Base-by-base conservation (phyloP, 257 asterid genomes). In the Datura wrightii region DNA sequence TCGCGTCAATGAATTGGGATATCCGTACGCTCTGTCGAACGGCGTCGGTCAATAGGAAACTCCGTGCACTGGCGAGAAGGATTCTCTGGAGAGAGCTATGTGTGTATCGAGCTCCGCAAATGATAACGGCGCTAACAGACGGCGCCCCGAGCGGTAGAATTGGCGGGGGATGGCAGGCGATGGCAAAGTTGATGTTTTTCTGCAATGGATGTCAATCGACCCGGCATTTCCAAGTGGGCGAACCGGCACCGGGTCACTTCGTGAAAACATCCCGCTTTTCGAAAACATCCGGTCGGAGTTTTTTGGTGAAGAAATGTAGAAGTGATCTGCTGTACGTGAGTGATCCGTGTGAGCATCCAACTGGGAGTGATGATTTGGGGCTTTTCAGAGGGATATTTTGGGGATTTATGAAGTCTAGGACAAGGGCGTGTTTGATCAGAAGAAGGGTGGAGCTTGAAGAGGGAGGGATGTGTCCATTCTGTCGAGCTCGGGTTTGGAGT, bases 281-380 rank as follows among this genome's bases (percentile, higher is more conserved):
- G 56, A 95, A 95, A 85, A 95, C 99, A 0, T 92, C 98, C 48
- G 99, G 99, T 2, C 87, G 84, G 90, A 94, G 99, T 81, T 95
- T 95, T 74, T 46, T 94, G 54, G 5, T 86, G 67, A 92, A 86
- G 89, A 86, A 82, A 10, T 94, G 97, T 86, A 65, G 97, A 16
- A 93, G 87, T 2, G 98, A 94, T 48, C 87, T 93, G 24, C 52
- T 95, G 85, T 95, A 84, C 86, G 94, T 95, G 84, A 93, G 94
- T 85, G 99, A 95, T 85, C 98, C 97, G 82, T 93, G 98, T 86
- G 98, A 95, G 92, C 98, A 95, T 83, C 66, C 79, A 55, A 66
- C 78, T 24, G 88, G 70, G 50, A 92, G 48, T 5, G 87, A 93
- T 71, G 95, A 89, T 87, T 85, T 92, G 58, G 98, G 99, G 6